Percentiles rank a stretch among this genome's conserved stretches.
phyloP scores from a whole-genome alignment of 2,329 filamentous ascomycete species.

The Neofusicoccum ribis region DNA sequence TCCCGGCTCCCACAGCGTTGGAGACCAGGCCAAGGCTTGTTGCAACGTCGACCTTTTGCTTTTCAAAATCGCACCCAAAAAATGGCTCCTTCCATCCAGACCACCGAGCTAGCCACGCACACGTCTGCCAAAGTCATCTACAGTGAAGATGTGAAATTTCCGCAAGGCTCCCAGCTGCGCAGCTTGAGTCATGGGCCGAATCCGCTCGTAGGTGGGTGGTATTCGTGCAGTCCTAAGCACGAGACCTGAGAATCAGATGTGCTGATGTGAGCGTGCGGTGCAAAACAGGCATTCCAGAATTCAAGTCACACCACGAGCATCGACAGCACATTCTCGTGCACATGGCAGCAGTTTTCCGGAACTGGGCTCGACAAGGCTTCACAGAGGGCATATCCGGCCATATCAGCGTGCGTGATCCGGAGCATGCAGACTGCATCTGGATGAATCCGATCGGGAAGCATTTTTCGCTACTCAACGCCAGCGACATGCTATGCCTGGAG shows the following conservation, averaged over 20 bases:
- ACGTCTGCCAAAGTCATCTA: background rate
- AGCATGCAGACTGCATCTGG: conserved; percentile 64
- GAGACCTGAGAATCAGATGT: background rate
- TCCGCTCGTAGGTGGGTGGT: background rate
- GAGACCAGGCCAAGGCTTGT: background rate
- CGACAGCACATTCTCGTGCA: conserved; percentile 65
- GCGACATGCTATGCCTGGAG: conserved; percentile 68
- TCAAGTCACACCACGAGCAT: conserved; percentile 54
- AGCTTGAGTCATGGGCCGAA: background rate
- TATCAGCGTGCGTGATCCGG: conserved; percentile 66
- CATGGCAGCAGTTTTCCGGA: conserved; percentile 66
- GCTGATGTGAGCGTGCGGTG: background rate
- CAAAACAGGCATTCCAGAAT: conserved; percentile 55
- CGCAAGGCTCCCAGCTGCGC: background rate
- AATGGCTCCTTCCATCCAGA: background rate
- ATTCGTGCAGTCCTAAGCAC: background rate
- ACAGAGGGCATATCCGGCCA: conserved; percentile 69
- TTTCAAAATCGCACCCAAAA: background rate
- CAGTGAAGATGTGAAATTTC: background rate
- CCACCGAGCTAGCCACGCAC: background rate
- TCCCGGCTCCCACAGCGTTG: too few relatives aligned
- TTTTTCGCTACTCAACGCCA: conserved; percentile 64
- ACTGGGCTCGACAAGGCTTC: conserved; percentile 65
- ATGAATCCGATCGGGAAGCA: conserved; percentile 66
- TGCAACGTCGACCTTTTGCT: background rate